Evolutionary conservation across 331 rosid genomes (phyloP), one percentile per base, ranked within the genome.

Genomic region (Dryas integrifolia): DNA sequence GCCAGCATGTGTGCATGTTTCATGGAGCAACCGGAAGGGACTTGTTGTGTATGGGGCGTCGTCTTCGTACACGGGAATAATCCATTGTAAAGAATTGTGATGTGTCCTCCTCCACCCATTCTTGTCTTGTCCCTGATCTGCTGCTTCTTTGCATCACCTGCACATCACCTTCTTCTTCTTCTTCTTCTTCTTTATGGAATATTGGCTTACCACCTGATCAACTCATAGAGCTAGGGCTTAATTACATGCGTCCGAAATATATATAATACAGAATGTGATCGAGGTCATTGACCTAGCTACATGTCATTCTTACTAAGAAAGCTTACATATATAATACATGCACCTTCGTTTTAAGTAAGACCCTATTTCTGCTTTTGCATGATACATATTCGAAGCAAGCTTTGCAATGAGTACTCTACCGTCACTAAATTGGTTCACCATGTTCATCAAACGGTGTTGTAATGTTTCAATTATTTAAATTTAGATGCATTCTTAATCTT

Each of bases 41-140:
- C 76, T 86, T 88, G 90, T 91, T 92, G 55, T 92, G 93, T 50
- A 87, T 72, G 43, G 96, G 96, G 79, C 82, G 92, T 44, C 92
- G 77, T 67, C 86, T 77, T 86, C 65, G 86, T 2, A 83, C 86
- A 0, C 55, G 41, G 5, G 73, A 10, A 67, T 92, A 89, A 79
- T 89, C 97, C 91, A 83, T 86, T 5, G 92, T 84, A 68, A 87
- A 86, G 80, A 73, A 67, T 63, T 69, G 58, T 38, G 91, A 81
- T 62, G 79, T 76, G 70, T 86, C 85, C 30, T 62, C 81, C 24
- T n/a, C 67, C 69, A 26, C 60, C 88, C 82, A 56, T 67, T 81
- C 88, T 53, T 76, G 81, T 79, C 75, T 58, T 78, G 86, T 86
- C 46, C 78, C 87, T 53, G 41, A 21, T 21, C 24, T 21, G 58